Percentiles rank a stretch among this genome's conserved stretches.
phyloP scores from a whole-genome alignment of 2,329 filamentous ascomycete species.

The Fusarium camptoceras region DNA sequence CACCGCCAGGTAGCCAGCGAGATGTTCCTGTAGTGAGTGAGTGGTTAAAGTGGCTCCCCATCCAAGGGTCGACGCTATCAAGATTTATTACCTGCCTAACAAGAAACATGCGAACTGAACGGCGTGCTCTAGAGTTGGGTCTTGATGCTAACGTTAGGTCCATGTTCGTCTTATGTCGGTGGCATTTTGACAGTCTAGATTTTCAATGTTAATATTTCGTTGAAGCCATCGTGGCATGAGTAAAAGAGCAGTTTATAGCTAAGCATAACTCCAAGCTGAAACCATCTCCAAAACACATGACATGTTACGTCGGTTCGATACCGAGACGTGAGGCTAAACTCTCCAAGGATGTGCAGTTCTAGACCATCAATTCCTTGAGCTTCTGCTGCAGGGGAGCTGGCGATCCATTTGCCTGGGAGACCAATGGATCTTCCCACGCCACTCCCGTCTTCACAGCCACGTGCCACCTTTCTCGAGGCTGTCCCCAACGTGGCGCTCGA shows the following conservation, averaged over 20 bases:
- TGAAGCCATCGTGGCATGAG: not conserved
- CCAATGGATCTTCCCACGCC: constrained; percentile 26
- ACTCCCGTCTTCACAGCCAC: constrained; percentile 42
- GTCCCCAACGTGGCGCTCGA: not conserved
- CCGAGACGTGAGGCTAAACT: constrained; percentile 14
- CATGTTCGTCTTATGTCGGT: constrained; percentile 1
- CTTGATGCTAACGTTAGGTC: constrained; percentile 13
- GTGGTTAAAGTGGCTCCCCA: constrained; percentile 22
- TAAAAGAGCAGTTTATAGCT: not conserved
- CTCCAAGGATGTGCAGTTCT: constrained; percentile 37
- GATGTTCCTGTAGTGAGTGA: not conserved
- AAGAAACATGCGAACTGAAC: constrained; percentile 35
- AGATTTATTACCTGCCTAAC: constrained; percentile 23
- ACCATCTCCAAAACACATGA: not conserved
- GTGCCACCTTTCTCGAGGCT: constrained; percentile 26
- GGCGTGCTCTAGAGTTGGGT: constrained; percentile 21
- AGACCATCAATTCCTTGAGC: constrained; percentile 27
- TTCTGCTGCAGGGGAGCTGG: constrained; percentile 33
- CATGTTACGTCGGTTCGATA: constrained; percentile 3
- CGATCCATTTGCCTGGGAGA: constrained; percentile 20
- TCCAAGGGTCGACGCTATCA: constrained; percentile 27
- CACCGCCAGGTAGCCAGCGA: constrained; percentile 36
- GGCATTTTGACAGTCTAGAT: not conserved
- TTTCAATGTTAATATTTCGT: not conserved
- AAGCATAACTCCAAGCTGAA: not conserved